Conservation (phyloP, 225 moss, liverwort and hornwort species). For the Bryoerythrophyllum caledonicum region DNA sequence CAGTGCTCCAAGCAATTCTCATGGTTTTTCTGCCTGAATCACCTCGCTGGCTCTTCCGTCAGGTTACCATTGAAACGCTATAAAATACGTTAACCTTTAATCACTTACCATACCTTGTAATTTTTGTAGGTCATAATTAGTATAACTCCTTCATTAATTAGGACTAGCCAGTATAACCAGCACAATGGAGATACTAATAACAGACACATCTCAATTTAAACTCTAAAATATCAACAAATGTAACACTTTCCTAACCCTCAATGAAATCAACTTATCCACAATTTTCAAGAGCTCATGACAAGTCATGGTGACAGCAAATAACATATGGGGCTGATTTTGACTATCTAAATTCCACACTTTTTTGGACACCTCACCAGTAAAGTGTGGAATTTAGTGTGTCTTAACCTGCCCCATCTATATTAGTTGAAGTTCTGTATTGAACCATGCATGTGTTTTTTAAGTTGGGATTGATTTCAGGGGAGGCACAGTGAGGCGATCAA, state of each 20-base stretch:
- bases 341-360: not conserved
- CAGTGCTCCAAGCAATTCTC: conserved; percentile 61
- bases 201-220: not conserved
- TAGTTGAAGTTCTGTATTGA: not conserved
- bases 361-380: too few relatives aligned
- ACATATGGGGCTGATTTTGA: not conserved
- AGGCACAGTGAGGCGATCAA: conserved; percentile 50
- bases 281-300: not conserved
- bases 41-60: conserved; percentile 83
- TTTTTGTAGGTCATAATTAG: too few relatives aligned
- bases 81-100: too few relatives aligned
- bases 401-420: too few relatives aligned
- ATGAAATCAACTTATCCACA: too few relatives aligned
- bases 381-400: too few relatives aligned
- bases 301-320: not conserved
- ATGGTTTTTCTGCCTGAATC: conserved; percentile 87
- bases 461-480: conserved; percentile 27
- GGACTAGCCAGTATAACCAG: too few relatives aligned
- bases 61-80: conserved; percentile 24
- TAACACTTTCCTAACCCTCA: too few relatives aligned
- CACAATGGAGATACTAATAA: not conserved
- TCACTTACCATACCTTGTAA: too few relatives aligned
- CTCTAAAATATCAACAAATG: too few relatives aligned
- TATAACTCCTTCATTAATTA: too few relatives aligned
- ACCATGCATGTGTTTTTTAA: not conserved